Base-by-base conservation (phyloP, 2,329 filamentous ascomycete species). In the Pseudogymnoascus sp. region DNA sequence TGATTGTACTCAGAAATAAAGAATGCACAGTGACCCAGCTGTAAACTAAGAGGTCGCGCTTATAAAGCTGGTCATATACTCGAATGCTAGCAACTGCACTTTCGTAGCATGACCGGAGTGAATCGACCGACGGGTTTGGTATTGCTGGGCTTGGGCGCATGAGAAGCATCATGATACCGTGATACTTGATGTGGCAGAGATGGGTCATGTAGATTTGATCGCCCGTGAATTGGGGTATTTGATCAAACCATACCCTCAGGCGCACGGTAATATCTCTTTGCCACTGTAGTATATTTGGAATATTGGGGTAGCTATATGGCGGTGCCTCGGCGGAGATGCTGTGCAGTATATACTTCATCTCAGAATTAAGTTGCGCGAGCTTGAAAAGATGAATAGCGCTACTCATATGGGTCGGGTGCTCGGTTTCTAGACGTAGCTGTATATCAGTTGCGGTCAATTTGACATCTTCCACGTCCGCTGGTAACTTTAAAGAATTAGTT, bases 261-360 rank as follows among this genome's bases (percentile, higher is more conserved):
- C 73, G 74, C 1, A 67, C 65, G 0, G 79, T 68, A 67, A 82
- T 77, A 6, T 74, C 75, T 1, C 66, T 70, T 62, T 83, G 80
- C 81, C 82, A 84, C 1, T 72, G 68, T 14, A 75, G 68, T 3
- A 82, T 77, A 51, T 81, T 76, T 6, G 75, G 72, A 1, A 81
- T 73, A 1, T 76, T 73, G 0, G 81, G 81, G 41, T 79, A 81
- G 0, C 81, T 79, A 62, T 83, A 83, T 6, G 71, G 71, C 0
- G 81, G 81, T 0, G 76, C 73, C 4, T 77, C 75, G 23, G 78
- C 75, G n/a, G 77, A 76, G 62, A 84, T 77, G 62, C 81, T 83
- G 63, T 84, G 81, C 37, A 81, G 78, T 2, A 84, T 75, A 60
- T 83, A 83, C 71, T 84, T 84, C n/a, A 84, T 83, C 68, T 84